Conservation (phyloP, 2,329 filamentous ascomycete genomes). For the Periconia sp. region DNA sequence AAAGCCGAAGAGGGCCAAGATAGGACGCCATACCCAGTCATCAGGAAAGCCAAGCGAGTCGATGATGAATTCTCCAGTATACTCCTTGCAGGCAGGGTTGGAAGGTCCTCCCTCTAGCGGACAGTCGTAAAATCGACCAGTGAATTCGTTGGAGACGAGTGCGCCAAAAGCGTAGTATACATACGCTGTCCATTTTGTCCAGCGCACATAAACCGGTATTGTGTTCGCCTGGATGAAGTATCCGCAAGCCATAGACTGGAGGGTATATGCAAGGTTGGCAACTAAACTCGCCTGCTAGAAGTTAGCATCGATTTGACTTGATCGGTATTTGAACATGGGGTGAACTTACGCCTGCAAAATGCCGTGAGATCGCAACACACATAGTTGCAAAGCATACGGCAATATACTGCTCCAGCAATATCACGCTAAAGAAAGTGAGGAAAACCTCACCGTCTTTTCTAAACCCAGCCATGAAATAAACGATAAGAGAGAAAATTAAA, state of each 20-base stretch:
- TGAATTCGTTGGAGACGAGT: constrained; percentile 72
- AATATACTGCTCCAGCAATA: constrained; percentile 71
- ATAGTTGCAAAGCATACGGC: constrained; percentile 71
- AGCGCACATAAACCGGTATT: constrained; percentile 76
- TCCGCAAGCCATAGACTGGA: constrained; percentile 74
- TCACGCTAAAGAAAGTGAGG: constrained; percentile 70
- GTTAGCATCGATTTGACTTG: too few relatives aligned
- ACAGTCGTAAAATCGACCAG: constrained; percentile 72
- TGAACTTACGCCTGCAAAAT: constrained; percentile 70
- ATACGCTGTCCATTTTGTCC: constrained; percentile 71
- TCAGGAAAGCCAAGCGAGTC: constrained; percentile 66
- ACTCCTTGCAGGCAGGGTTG: constrained; percentile 68
- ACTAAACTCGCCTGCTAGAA: constrained; percentile 61
- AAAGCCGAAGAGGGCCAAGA: constrained; percentile 64
- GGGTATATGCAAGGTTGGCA: constrained; percentile 70
- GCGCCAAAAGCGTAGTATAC: constrained; percentile 67
- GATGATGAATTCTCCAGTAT: constrained; percentile 70
- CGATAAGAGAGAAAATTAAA: constrained; percentile 68
- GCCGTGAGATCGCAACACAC: constrained; percentile 65
- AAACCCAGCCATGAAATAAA: constrained; percentile 79
- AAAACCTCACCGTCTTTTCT: constrained; percentile 65
- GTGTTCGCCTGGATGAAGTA: constrained; percentile 75
- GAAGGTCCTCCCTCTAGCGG: constrained; percentile 62
- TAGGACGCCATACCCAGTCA: constrained; percentile 68
- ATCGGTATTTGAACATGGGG: too few relatives aligned